Conservation (phyloP, 192 early-diverging fungal genomes). For the Endogone sp. region DNA sequence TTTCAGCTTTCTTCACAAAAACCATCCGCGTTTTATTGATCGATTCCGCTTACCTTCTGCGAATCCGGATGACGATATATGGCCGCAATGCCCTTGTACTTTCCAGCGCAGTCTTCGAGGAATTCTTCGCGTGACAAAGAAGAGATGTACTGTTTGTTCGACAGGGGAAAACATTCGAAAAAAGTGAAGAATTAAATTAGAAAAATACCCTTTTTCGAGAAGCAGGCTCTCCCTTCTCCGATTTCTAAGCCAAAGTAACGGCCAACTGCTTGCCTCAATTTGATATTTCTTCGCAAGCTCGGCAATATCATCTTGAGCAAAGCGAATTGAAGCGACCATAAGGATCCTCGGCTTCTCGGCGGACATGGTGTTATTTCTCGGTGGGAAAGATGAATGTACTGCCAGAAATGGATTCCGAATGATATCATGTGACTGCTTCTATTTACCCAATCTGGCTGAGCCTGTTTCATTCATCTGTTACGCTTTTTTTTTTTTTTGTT, state of each 20-base stretch:
- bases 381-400: no score
- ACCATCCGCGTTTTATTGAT: no score
- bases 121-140: slow-evolving; percentile 28
- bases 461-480: no score
- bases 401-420: no score
- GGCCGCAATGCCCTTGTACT: slow-evolving; percentile 20
- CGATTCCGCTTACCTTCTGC: neutral
- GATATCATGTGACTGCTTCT: no score
- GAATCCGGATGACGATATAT: slow-evolving; percentile 19
- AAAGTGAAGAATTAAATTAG: neutral
- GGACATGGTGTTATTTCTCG: neutral
- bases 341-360: slow-evolving; percentile 6
- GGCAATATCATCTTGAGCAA: slow-evolving; percentile 12
- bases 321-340: slow-evolving; percentile 23
- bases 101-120: slow-evolving; percentile 15
- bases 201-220: neutral
- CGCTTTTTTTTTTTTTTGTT: no score
- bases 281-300: slow-evolving; percentile 12
- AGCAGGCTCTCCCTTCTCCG: neutral
- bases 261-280: slow-evolving; percentile 5
- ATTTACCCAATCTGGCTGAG: no score
- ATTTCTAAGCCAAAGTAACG: neutral
- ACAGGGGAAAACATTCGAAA: neutral
- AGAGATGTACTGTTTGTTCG: slow-evolving; percentile 10
- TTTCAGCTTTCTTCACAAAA: neutral